Base-by-base conservation (phyloP, 176 grass and related monocot species). In the Elaeis guineensis region DNA sequence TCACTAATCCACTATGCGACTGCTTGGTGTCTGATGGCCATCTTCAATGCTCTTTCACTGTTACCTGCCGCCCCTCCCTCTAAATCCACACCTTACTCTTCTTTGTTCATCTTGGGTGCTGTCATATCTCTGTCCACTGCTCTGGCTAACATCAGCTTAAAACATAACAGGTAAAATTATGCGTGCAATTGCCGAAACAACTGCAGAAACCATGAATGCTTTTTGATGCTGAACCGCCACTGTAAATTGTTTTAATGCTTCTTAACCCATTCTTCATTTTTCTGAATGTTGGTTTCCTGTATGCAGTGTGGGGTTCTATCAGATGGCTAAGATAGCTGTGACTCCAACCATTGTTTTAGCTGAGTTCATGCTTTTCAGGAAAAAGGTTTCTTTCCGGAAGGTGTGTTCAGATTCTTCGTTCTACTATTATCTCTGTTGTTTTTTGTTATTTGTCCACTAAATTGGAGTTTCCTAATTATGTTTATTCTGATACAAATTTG, bases 241-340 rank as follows among this genome's bases (percentile, higher is more conserved):
- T 26, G 4, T n/a, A 15, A 3, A 51, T 26, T 26, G 7, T 26
- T 17, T 51, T 44, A 44, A 44, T 12, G 35, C 35, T 44, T 9
- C 9, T 11, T 44, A 57, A 65, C 6, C n/a, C 44, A 58, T 17
- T 50, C 15, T 12, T 25, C 61, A 23, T 32, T 44, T 22, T 0
- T 29, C 50, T 71, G 5, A 29, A 6, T 69, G n/a, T 58, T 55
- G 20, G 23, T 57, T 79, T 26, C 61, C 48, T 82, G 59, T 82
- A 54, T 90, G 71, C 81, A 97, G 92, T 69, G 69, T 97, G 79
- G 92, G 92, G 70, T 97, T 97, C 64, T 97, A 97, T 88, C 87
- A 91, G 71, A 97, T 97, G 92, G 81, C 92, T 65, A 97, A 97
- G 82, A 83, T 89, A 80, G 92, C 87, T 75, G 92, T 91, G 58